Evolutionary conservation across 352 stramenopile genomes (phyloP), one percentile per base, ranked within the genome.

Genomic region (Phytophthora tentaculata): DNA sequence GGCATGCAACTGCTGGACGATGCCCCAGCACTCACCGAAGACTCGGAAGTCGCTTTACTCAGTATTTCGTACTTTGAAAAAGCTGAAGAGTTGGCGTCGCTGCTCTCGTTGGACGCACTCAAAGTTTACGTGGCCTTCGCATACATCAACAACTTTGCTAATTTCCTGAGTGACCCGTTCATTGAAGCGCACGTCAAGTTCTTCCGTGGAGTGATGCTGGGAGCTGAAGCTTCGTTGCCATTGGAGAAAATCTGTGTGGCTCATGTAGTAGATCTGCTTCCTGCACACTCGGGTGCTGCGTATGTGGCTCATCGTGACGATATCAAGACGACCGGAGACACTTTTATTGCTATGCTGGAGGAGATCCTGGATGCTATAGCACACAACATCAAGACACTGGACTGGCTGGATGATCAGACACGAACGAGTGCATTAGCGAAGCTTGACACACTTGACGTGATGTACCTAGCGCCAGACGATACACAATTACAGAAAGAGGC

Each of bases 371-470:
- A 86, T 12, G 80, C 91, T 26, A 85, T 98, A 69, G 71, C 75
- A 41, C 78, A 87, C 26, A 82, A 88, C 44, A 80, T 98, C 37
- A 83, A 86, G 45, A 87, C 85, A 69, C 79, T 98, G 1, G 80
- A 94, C 23, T 98, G 94, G 92, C 86, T 98, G 44, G 94, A 94
- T 16, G 79, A 92, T 4, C 52, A 60, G 29, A 98, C 95, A 9
- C 83, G 90, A 39, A 53, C 66, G 1, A 76, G 81, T 49, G 94
- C 90, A 1, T 65, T 96, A 50, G 76, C 85, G 35, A 98, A 98
- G 72, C 92, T 98, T 32, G 54, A 54, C 22, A 56, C 56, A 6
- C 63, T 73, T 14, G 56, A 76, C 14, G 37, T 72, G 13, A 69
- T 76, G 69, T 56, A 61, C 10, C 47, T 63, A 44, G 16, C 65